phyloP scores from a whole-genome alignment of 352 stramenopile genomes.

The Phytophthora litchii region DNA sequence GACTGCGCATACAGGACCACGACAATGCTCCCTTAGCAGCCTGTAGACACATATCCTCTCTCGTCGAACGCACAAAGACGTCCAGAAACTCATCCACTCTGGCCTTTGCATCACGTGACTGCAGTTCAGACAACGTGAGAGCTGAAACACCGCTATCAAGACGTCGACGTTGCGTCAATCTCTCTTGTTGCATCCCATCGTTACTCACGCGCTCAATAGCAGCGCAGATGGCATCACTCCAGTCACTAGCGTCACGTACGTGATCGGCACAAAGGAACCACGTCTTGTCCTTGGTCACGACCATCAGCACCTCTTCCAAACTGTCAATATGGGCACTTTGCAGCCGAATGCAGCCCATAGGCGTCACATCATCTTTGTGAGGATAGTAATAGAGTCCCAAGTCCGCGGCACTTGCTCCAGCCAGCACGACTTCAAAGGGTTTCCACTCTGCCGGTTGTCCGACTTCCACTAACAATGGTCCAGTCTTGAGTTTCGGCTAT shows the following conservation, averaged over 20 bases:
- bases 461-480: conserved; percentile 62
- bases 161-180: conserved; percentile 28
- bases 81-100: conserved; percentile 78
- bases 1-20: conserved; percentile 75
- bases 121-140: conserved; percentile 62
- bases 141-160: conserved; percentile 51
- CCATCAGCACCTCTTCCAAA: conserved; percentile 77
- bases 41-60: conserved; percentile 55
- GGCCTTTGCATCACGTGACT: conserved; percentile 53
- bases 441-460: conserved; percentile 59
- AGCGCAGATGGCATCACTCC: conserved; percentile 62
- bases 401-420: conserved; percentile 52
- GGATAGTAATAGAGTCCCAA: conserved; percentile 77
- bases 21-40: conserved; percentile 66
- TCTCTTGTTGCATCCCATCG: conserved; percentile 4
- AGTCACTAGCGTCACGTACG: conserved; percentile 60
- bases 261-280: conserved; percentile 81
- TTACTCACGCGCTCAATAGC: conserved; percentile 55
- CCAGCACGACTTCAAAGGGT: conserved; percentile 68
- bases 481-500: conserved; percentile 69
- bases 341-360: conserved; percentile 61
- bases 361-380: conserved; percentile 40
- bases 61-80: conserved; percentile 62
- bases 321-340: conserved; percentile 72
- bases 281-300: conserved; percentile 76